phyloP scores from a whole-genome alignment of 23 red algal species.

The Cyanidiococcus yangmingshanensis region DNA sequence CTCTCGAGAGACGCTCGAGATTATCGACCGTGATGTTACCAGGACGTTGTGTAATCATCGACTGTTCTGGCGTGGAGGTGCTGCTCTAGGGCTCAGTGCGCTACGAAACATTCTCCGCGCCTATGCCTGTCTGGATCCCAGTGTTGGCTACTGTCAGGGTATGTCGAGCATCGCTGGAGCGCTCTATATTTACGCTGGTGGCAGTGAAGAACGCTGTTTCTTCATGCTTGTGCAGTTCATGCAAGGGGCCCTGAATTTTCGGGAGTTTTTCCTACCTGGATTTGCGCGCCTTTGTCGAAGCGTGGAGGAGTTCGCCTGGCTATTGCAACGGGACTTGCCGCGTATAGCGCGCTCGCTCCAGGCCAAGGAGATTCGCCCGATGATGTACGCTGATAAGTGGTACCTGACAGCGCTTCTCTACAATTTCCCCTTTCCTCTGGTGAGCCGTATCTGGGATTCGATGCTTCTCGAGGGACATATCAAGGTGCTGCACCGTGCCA shows the following conservation, averaged over 20 bases:
- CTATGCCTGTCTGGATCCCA: constrained; percentile 71
- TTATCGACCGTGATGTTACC: constrained; percentile 74
- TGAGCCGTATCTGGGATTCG: constrained; percentile 73
- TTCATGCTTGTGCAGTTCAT: constrained; percentile 85
- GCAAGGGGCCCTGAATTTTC: constrained; percentile 65
- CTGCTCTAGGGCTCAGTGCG: constrained; percentile 61
- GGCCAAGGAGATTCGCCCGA: constrained; percentile 48
- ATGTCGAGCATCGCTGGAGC: constrained; percentile 84
- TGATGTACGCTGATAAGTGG: constrained; percentile 77
- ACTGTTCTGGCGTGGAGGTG: constrained; percentile 80
- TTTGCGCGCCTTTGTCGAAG: constrained; percentile 57
- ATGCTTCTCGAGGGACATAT: constrained; percentile 60
- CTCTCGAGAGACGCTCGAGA: constrained; percentile 54
- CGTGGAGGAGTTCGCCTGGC: constrained; percentile 58
- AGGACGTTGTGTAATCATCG: constrained; percentile 70
- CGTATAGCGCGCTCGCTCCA: constrained; percentile 33
- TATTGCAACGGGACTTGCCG: constrained; percentile 60
- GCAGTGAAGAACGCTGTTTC: constrained; percentile 65
- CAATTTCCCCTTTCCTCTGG: constrained; percentile 76
- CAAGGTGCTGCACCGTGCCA: constrained; percentile 65
- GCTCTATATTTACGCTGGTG: constrained; percentile 55
- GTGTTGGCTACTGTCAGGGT: constrained; percentile 92
- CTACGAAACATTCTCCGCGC: constrained; percentile 67
- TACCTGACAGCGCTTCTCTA: constrained; percentile 69
- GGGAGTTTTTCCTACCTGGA: constrained; percentile 63